Evolutionary conservation across 2,329 filamentous ascomycete genomes (phyloP), one percentile per base, ranked within the genome.

Genomic region (Cadophora luteo-olivacea): DNA sequence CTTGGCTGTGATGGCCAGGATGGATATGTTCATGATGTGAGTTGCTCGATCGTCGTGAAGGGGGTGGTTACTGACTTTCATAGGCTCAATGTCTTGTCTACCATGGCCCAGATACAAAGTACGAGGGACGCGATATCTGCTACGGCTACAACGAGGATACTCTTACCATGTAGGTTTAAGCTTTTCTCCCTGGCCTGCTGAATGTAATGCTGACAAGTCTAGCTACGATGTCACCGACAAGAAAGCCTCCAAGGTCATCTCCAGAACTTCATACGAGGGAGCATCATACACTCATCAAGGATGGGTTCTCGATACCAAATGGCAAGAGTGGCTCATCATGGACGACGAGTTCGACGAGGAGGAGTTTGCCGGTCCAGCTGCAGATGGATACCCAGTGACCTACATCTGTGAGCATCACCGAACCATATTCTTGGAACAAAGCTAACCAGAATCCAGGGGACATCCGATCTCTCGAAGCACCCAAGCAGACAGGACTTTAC

Each of bases 261-360:
- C 83, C 52, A 79, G 79, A 57, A 85, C 83, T 6, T 81, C 63
- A 0, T 86, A 85, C 75, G 79, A 81, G 19, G 84, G 84, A 54
- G 83, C 82, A 19, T 73, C 81, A 9, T 85, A 85, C 77, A 84
- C 83, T 1, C 84, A 86, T 72, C 84, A 86, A 74, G 84, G 84
- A 36, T 80, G 79, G 67, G 69, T 72, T 45, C 65, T 68, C 16
- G 69, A 71, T 51, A 61, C 24, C n/a, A 58, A 63, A n/a, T 64
- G 64, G 57, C 64, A 69, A 57, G 54, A 68, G 51, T 70, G 51
- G 36, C 61, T 70, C 12, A 45, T 72, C 19, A 58, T 72, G 11
- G 68, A 70, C 19, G 70, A 72, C 24, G 70, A 72, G 48, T 29
- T 64, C 16, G 85, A 87, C 65, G 85, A 87, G 78, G 66, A 72